Base-by-base conservation (phyloP, 768 basidiomycete species). In the Phaffia tasmanica region DNA sequence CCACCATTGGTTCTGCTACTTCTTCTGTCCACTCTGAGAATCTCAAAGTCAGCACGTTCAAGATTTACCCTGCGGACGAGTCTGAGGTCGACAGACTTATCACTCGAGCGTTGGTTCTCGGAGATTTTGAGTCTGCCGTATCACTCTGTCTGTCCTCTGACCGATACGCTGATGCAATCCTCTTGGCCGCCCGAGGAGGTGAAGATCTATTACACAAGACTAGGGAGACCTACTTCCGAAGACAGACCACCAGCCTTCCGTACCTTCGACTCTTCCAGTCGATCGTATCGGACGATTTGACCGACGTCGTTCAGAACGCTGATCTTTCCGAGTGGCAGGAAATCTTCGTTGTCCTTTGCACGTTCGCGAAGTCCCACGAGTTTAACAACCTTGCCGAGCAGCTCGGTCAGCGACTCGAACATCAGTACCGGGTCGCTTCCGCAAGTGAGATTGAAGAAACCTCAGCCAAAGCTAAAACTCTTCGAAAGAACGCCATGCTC, bases 191-290 rank as follows among this genome's bases (percentile, higher is more conserved):
- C 21, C 86, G 87, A 69, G 94, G 93, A 21, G 91, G 92, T 0
- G 82, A 86, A 0, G 90, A 89, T 35, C 84, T 98, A 21, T 80
- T 99, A 47, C 83, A 85, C 48, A 84, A 83, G 63, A 94, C 92
- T 0, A 92, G 97, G 73, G 88, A 88, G 75, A 86, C 89, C 0
- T 98, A 98, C 78, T 98, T 98, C 73, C 88, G 88, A 73, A 82
- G 84, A 35, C 83, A 85, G 62, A 88, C 89, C 0, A 81, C 83
- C 11, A 78, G 82, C 1, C 78, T 87, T 3, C 89, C 93, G 0
- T 97, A 94, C 76, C 83, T 98, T 27, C 87, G 95, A 49, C 82
- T 99, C 15, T 89, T 93, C 83, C 90, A 97, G 74, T 88, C 86
- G 16, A 88, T 99, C 71, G 89, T 94, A 67, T 87, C 86, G 48